Conservation (phyloP, 495 filamentous ascomycete species). For the Tuber magnatum region DNA sequence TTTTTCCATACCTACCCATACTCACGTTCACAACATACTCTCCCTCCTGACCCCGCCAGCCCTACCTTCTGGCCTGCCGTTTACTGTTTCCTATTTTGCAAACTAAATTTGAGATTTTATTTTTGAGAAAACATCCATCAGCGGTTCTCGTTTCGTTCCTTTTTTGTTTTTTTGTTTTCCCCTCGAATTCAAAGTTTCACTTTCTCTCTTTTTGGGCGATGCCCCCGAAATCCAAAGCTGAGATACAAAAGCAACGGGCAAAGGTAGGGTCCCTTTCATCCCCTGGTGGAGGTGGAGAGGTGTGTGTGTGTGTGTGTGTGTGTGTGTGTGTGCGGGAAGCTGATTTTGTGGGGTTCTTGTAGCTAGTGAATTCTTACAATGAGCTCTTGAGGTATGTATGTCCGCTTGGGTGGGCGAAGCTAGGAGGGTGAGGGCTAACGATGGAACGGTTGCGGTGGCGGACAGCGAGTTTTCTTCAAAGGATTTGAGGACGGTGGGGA, state of each 20-base stretch:
- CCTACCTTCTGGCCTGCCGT: conserved; percentile 11
- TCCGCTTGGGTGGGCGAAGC: background rate
- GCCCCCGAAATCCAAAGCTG: conserved; percentile 64
- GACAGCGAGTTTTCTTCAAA: conserved; percentile 86
- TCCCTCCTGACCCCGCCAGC: conserved; percentile 11
- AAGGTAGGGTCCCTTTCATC: conserved; percentile 57
- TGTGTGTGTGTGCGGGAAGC: conserved; percentile 27
- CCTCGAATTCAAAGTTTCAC: background rate
- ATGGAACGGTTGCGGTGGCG: conserved; percentile 13
- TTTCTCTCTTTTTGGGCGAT: conserved; percentile 19
- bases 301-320: conserved; percentile 29
- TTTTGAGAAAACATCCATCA: background rate
- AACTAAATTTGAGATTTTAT: background rate
- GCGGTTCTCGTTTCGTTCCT: background rate
- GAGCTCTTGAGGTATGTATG: conserved; percentile 82
- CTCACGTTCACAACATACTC: background rate
- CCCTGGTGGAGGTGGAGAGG: background rate
- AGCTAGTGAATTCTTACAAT: conserved; percentile 96
- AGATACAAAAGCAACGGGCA: conserved; percentile 84
- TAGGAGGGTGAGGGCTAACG: conserved; percentile 26
- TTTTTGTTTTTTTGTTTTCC: conserved; percentile 9
- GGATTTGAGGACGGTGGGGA: conserved; percentile 84
- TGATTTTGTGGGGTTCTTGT: conserved; percentile 33
- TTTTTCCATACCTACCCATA: background rate
- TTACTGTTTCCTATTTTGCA: conserved; percentile 4